A percentile compares a stretch with the other conserved stretches of the same genome.
These are phyloP conservation scores for Panellus pusillus DNA, from an alignment of 768 basidiomycete genomes.

Conservation along the genomic window DNA sequence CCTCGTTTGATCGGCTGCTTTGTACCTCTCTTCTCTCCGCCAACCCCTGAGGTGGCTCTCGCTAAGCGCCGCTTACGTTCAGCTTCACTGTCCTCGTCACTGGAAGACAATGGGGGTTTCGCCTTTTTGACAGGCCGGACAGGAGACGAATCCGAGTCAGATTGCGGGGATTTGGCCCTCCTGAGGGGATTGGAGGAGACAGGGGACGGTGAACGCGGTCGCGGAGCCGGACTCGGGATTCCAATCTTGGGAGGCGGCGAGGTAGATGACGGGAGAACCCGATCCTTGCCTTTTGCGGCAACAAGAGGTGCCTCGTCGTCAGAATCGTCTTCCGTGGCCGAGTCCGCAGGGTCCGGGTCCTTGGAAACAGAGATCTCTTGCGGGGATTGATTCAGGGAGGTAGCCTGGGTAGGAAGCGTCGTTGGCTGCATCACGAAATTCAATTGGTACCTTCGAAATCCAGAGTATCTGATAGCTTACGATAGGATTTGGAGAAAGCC, in stretches of 20 bases:
- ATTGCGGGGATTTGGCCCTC: constrained; percentile 29
- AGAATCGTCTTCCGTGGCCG: constrained; percentile 49
- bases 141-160: constrained; percentile 58
- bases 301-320: constrained; percentile 28
- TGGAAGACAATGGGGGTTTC: constrained; percentile 36
- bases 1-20: constrained; percentile 78
- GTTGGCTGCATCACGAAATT: constrained; percentile 8
- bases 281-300: constrained; percentile 23
- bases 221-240: constrained; percentile 12
- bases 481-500: constrained; percentile 12
- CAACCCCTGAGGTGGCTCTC: constrained; percentile 30
- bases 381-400: not conserved
- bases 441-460: not conserved
- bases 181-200: constrained; percentile 23
- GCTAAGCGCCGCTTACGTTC: constrained; percentile 37
- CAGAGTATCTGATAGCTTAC: not conserved
- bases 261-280: constrained; percentile 18
- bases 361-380: constrained; percentile 3
- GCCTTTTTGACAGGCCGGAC: constrained; percentile 51
- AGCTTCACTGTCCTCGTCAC: constrained; percentile 61
- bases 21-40: constrained; percentile 46
- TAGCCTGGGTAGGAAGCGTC: constrained; percentile 1
- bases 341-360: constrained; percentile 31
- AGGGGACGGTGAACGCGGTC: constrained; percentile 14
- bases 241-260: constrained; percentile 15